These are phyloP conservation scores for Carex sylvatica DNA, from an alignment of 202 grass and related monocot species.

Conservation along the genomic window DNA sequence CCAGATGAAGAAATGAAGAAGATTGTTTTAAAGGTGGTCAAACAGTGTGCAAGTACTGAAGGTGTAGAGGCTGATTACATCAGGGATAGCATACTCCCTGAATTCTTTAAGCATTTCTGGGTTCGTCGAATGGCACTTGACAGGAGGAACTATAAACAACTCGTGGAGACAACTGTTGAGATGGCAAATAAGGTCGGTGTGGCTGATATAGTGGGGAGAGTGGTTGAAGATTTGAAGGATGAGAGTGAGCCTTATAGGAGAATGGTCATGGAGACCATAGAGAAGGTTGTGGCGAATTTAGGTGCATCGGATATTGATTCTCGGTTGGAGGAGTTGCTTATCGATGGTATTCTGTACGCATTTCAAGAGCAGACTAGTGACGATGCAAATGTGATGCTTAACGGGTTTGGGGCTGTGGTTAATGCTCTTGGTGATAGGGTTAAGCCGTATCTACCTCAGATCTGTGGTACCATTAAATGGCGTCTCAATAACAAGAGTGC, in stretches of 20 bases:
- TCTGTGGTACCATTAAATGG: conserved; percentile 99
- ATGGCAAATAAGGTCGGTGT: conserved; percentile 97
- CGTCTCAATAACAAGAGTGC: conserved; percentile 96
- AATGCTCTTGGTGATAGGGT: conserved; percentile 85
- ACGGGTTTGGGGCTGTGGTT: conserved; percentile 96
- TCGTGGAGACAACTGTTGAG: conserved; percentile 94
- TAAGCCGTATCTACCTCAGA: conserved; percentile 93
- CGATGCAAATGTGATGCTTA: conserved; percentile 99
- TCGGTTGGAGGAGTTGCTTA: conserved; percentile 85
- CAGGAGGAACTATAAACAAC: conserved; percentile 93
- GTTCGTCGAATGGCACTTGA: conserved; percentile 94
- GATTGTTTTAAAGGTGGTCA: conserved; percentile 94
- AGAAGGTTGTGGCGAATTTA: conserved; percentile 94
- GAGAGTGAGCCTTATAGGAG: conserved; percentile 91
- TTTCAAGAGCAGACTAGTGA: conserved; percentile 99
- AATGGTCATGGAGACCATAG: conserved; percentile 99
- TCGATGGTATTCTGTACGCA: conserved; percentile 94
- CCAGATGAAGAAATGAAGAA: conserved; percentile 99
- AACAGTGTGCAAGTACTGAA: conserved; percentile 95
- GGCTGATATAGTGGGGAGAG: conserved; percentile 81
- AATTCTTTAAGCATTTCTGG: conserved; percentile 89
- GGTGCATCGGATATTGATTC: conserved; percentile 92
- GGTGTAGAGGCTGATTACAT: conserved; percentile 96
- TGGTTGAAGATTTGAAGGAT: conserved; percentile 94
- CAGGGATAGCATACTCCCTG: conserved; percentile 68